phyloP scores from a whole-genome alignment of 2,329 filamentous ascomycete species.

The Aulographum hederae region DNA sequence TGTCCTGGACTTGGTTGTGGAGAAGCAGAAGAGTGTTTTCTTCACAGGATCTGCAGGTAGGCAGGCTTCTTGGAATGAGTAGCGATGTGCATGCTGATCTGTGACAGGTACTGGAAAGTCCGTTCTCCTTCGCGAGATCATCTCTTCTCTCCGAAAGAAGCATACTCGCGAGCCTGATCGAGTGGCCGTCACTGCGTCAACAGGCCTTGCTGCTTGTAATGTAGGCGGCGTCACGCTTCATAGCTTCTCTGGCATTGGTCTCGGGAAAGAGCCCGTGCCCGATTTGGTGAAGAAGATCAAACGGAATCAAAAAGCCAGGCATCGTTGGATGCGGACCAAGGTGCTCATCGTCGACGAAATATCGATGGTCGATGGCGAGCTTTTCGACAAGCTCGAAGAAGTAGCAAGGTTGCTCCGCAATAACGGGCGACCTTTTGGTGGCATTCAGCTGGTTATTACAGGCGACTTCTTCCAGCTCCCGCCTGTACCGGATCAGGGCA shows the following conservation, averaged over 20 bases:
- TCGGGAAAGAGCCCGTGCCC: slow-evolving; percentile 74
- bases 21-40: slow-evolving; percentile 75
- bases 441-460: slow-evolving; percentile 88
- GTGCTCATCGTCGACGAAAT: slow-evolving; percentile 85
- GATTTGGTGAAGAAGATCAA: slow-evolving; percentile 81
- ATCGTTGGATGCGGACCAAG: slow-evolving; percentile 75
- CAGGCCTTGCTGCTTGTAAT: slow-evolving; percentile 88
- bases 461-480: slow-evolving; percentile 97
- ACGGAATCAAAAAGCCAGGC: slow-evolving; percentile 71
- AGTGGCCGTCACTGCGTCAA: slow-evolving; percentile 87
- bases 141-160: slow-evolving; percentile 60
- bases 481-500: slow-evolving; percentile 65
- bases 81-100: slow-evolving; percentile 4
- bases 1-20: slow-evolving; percentile 66
- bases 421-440: slow-evolving; percentile 83
- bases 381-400: slow-evolving; percentile 89
- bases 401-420: slow-evolving; percentile 75
- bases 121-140: slow-evolving; percentile 84
- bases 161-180: slow-evolving; percentile 60
- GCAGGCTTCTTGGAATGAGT: slow-evolving; percentile 4
- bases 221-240: slow-evolving; percentile 91
- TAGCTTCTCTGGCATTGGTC: slow-evolving; percentile 86
- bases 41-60: slow-evolving; percentile 84
- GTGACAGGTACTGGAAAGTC: slow-evolving; percentile 69
- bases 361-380: slow-evolving; percentile 93